phyloP scores from a whole-genome alignment of 805 yeast species.

The Saturnispora diversa region DNA sequence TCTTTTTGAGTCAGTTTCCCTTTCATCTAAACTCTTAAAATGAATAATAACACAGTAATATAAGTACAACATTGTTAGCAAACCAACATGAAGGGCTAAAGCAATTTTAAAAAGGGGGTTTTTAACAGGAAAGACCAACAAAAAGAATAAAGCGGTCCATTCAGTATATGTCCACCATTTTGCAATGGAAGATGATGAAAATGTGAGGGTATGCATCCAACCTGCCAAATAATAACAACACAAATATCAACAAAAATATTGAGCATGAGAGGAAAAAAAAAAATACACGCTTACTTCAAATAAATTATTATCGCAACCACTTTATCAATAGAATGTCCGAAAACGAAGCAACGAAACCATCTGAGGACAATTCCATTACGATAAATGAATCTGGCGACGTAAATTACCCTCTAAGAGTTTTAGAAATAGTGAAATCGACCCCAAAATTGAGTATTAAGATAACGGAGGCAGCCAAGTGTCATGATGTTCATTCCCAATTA shows the following conservation, averaged over 20 bases:
- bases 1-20: slow-evolving; percentile 1
- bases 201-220: too few species aligned
- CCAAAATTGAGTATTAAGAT: slow-evolving; percentile 31
- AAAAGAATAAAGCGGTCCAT: slow-evolving; percentile 11
- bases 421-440: slow-evolving; percentile 18
- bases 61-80: slow-evolving; percentile 16
- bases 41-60: slow-evolving; percentile 22
- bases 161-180: slow-evolving; percentile 15
- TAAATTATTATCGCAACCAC: too few species aligned
- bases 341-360: too few species aligned
- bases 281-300: too few species aligned
- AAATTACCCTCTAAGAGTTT: slow-evolving; percentile 20
- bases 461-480: slow-evolving; percentile 76
- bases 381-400: neutral
- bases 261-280: neutral
- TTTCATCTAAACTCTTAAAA: slow-evolving; percentile 16
- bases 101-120: slow-evolving; percentile 25
- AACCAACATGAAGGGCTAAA: slow-evolving; percentile 25
- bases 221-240: neutral
- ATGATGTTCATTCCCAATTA: slow-evolving; percentile 51
- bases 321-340: too few species aligned
- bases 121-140: slow-evolving; percentile 18
- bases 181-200: slow-evolving; percentile 14
- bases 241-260: neutral
- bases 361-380: neutral